Base-by-base conservation (phyloP, 805 yeast genomes). In the Lachancea dasiensis region DNA sequence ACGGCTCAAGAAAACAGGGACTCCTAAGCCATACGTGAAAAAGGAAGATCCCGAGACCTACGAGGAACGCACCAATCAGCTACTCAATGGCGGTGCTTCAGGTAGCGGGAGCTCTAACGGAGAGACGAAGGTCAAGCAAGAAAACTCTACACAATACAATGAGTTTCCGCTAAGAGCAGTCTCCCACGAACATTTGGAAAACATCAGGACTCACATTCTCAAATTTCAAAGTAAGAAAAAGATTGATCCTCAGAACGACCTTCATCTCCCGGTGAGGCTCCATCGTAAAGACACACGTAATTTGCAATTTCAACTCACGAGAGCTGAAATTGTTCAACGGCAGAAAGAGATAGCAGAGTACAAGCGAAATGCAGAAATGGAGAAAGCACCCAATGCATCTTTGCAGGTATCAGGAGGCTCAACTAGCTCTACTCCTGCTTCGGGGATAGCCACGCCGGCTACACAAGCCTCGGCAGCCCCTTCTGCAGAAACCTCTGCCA, bases 251-350 rank as follows among this genome's bases (percentile, higher is more conserved):
- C 63, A 68, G 27, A 64, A 67, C 24, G 78, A 79, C 44, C 92
- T 90, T 58, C 79, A 77, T 39, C 73, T 74, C 42, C 98, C 98
- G 0, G 80, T 89, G 14, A 68, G 96, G 50, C 65, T 90, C 55
- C 97, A 89, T 59, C 72, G 97, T 49, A 89, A 90, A 56, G 97
- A 90, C 60, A 96, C 98, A 1, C 76, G 86, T 53, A 85, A 86
- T 56, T 67, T 90, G 55, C 96, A 89, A 58, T 84, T 84, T 54
- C 94, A 86, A 59, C 67, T 86, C 49, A 79, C 89, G 2, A 64
- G 87, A 50, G 77, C 81, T 41, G 92, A 84, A 54, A 73, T 83
- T 48, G 90, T 81, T 36, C 74, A 70, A 36, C 72, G 80, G 51
- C 73, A 70, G 52, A 65, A 61, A 38, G 78, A 75, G 48, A 64